These are phyloP conservation scores for Scenedesmus sp. DNA, from an alignment of 163 green algal species.

Conservation along the genomic window DNA sequence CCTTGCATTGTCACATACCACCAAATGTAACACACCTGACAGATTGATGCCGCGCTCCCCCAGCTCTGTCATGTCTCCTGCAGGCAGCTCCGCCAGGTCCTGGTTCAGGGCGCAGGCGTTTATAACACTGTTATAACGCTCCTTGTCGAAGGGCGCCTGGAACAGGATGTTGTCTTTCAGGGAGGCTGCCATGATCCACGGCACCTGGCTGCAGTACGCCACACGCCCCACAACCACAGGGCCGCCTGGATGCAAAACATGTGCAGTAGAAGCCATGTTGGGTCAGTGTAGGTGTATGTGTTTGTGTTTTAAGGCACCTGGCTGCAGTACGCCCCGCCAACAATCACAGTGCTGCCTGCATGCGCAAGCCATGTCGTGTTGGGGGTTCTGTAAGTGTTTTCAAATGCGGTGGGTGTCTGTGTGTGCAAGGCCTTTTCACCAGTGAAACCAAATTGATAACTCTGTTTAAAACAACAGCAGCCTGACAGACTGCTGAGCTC, in stretches of 20 bases:
- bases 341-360: slow-evolving; percentile 45
- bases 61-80: slow-evolving; percentile 82
- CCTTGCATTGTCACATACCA: background rate
- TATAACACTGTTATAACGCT: slow-evolving; percentile 59
- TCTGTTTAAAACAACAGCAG: background rate
- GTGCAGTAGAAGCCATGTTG: background rate
- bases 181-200: slow-evolving; percentile 69
- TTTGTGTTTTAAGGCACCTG: slow-evolving; percentile 67
- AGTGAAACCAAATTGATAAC: background rate
- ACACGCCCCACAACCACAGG: slow-evolving; percentile 60
- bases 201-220: slow-evolving; percentile 70
- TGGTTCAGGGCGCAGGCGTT: slow-evolving; percentile 62
- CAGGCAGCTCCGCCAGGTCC: slow-evolving; percentile 75
- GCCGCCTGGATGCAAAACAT: background rate
- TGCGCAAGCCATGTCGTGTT: background rate
- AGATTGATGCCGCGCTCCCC: slow-evolving; percentile 90
- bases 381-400: too few relatives aligned
- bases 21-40: slow-evolving; percentile 56
- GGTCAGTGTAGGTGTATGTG: background rate
- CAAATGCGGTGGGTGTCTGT: too few relatives aligned
- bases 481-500: background rate
- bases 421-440: too few relatives aligned
- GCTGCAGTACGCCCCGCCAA: slow-evolving; percentile 67
- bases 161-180: slow-evolving; percentile 89
- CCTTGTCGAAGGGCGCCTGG: slow-evolving; percentile 69